Evolutionary conservation across 2,329 filamentous ascomycete species (phyloP), one percentile per base, ranked within the genome.

Genomic region (Xylariaceae sp.): DNA sequence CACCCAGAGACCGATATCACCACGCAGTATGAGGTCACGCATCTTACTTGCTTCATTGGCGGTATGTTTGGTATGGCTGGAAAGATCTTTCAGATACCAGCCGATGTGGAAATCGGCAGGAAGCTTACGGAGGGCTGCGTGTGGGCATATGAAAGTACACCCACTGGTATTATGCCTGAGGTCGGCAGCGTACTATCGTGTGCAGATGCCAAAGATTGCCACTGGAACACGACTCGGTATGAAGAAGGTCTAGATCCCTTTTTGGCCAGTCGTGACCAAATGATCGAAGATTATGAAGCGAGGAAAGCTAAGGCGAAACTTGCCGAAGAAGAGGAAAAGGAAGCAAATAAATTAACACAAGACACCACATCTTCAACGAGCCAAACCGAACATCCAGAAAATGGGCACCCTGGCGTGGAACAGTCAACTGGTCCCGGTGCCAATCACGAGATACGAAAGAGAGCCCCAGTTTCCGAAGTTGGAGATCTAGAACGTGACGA

Each of bases 1-100:
- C 70, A 75, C 2, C 73, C 67, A 1, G 69, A 72, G 44, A 60
- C 64, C 6, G 71, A 76, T 7, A 65, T 74, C 9, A 58, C 51
- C 26, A 76, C 75, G 11, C 70, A 84, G 46, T 89, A 86, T 65
- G 80, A 87, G 58, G 73, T 81, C 5, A 77, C 80, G 0, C 82
- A 87, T 64, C 72, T 87, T 50, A 83, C 83, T 3, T 88, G 85
- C 66, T 88, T 88, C 67, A 72, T 86, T 39, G 85, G 85, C 35
- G 85, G 84, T 63, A 88, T 88, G 85, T 82, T 86, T 55, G 85
- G 77, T 6, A 73, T 88, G 62, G 82, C 80, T 34, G 81, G 81
- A 43, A 84, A 82, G 65, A 78, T 87, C 41, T 86, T 87, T 58
- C 74, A 76, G 6, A 71, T 76, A 1, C 74, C 78, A 2, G 74